Conservation (phyloP, 192 early-diverging fungal species). For the Borealophlyctis nickersoniae region DNA sequence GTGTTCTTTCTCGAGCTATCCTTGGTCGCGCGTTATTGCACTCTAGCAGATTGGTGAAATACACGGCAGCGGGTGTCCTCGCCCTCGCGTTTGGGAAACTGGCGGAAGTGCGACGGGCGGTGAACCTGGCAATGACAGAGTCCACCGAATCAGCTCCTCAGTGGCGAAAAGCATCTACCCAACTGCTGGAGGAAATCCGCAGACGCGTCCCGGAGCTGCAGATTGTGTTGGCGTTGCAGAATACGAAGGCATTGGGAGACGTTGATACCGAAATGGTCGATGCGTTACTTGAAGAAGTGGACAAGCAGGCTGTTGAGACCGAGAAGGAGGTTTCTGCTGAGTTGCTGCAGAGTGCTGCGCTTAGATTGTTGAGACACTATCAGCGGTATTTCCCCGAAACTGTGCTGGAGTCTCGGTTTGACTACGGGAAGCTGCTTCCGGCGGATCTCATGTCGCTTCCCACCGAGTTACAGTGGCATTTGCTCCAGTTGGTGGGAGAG, state of each 20-base stretch:
- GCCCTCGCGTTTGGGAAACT: conserved; percentile 62
- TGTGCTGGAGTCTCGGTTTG: conserved; percentile 68
- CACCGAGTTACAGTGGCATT: conserved; percentile 52
- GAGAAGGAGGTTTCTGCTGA: conserved; percentile 36
- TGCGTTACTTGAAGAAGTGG: conserved; percentile 19
- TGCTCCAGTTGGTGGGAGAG: conserved; percentile 58
- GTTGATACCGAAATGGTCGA: conserved; percentile 2
- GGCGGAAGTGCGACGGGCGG: conserved; percentile 2
- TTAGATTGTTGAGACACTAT: conserved; percentile 65
- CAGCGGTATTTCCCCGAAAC: conserved; percentile 62
- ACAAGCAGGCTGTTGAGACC: conserved; percentile 39
- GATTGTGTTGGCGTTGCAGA: conserved; percentile 49
- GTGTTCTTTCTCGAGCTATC: conserved; percentile 46
- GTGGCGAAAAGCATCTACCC: conserved; percentile 17
- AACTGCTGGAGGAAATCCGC: conserved; percentile 52
- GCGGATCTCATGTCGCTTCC: conserved; percentile 52
- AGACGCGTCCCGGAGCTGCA: conserved; percentile 71
- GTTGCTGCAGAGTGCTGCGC: conserved; percentile 49
- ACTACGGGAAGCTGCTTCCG: conserved; percentile 71
- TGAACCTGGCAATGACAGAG: neutral
- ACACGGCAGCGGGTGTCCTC: conserved; percentile 57
- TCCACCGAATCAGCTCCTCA: neutral
- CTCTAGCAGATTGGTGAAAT: conserved; percentile 58
- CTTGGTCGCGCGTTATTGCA: conserved; percentile 64
- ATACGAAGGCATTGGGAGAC: neutral